Percentiles rank a stretch among this genome's conserved stretches.
These are phyloP conservation scores for Chaetomium olivaceum DNA, from an alignment of 2,329 filamentous ascomycete genomes.

Conservation along the genomic window DNA sequence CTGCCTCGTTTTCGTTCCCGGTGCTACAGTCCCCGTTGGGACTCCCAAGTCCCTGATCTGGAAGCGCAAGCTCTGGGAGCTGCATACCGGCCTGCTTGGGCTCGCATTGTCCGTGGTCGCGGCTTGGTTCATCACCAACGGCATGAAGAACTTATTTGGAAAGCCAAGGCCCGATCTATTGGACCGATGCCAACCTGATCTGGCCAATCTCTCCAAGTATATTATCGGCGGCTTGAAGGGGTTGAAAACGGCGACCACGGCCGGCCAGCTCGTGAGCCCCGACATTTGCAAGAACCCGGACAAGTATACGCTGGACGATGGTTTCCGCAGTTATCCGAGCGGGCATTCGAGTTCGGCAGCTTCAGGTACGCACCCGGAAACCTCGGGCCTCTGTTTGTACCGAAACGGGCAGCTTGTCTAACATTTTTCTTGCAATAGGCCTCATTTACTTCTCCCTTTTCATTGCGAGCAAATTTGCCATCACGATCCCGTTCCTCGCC, in stretches of 20 bases:
- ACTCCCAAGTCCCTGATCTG: constrained; percentile 68
- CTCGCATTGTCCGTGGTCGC: constrained; percentile 70
- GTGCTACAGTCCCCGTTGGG: constrained; percentile 62
- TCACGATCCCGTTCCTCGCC: constrained; percentile 69
- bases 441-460: constrained; percentile 85
- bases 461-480: constrained; percentile 78
- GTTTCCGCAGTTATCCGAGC: constrained; percentile 81
- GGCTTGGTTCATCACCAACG: constrained; percentile 79
- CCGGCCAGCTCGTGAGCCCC: constrained; percentile 71
- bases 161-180: constrained; percentile 80
- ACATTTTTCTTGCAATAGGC: constrained; percentile 52
- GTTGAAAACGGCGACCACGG: constrained; percentile 51
- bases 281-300: constrained; percentile 73
- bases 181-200: constrained; percentile 73
- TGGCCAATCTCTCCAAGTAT: constrained; percentile 60
- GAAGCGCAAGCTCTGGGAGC: constrained; percentile 86
- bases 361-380: constrained; percentile 60
- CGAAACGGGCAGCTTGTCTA: background rate
- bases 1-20: constrained; percentile 70
- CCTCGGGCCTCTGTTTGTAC: too few relatives aligned
- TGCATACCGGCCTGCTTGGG: constrained; percentile 82
- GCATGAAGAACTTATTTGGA: constrained; percentile 76
- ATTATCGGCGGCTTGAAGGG: constrained; percentile 66
- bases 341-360: constrained; percentile 55
- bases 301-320: constrained; percentile 65